Evolutionary conservation across 2,329 filamentous ascomycete genomes (phyloP).

Genomic region (Aspergillus puulaauensis): DNA sequence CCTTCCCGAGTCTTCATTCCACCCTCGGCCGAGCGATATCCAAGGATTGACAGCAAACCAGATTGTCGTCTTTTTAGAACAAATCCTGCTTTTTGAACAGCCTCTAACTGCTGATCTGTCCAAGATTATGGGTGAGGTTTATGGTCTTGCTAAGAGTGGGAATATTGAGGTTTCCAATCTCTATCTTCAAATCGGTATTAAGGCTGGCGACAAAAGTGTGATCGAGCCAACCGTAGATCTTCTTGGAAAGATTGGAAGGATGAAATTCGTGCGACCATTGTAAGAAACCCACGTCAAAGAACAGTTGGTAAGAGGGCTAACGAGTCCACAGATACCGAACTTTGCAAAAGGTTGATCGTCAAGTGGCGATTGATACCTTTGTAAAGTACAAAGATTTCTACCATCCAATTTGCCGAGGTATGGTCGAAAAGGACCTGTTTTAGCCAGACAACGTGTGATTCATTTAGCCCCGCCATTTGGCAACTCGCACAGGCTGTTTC

Average conservation of each 20-base stretch:
- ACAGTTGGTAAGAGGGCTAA: constrained; percentile 13
- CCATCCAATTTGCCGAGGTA: constrained; percentile 83
- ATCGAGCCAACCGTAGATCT: constrained; percentile 72
- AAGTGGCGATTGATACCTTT: constrained; percentile 78
- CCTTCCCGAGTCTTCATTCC: constrained; percentile 47
- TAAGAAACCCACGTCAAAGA: constrained; percentile 41
- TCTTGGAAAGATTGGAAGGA: constrained; percentile 79
- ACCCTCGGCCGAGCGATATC: constrained; percentile 68
- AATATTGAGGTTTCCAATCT: constrained; percentile 85
- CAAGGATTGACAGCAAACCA: constrained; percentile 79
- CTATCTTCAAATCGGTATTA: constrained; percentile 77
- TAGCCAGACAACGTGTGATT: constrained; percentile 34
- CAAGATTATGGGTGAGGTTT: constrained; percentile 70
- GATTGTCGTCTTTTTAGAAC: constrained; percentile 85
- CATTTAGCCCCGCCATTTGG: not conserved
- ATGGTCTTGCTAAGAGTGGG: constrained; percentile 70
- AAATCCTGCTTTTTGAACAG: constrained; percentile 65
- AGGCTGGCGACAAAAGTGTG: constrained; percentile 66
- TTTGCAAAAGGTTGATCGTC: constrained; percentile 70
- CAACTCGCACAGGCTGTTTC: not conserved
- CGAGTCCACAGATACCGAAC: constrained; percentile 52
- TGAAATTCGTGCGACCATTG: constrained; percentile 94
- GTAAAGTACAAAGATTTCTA: constrained; percentile 88
- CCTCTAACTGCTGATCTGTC: constrained; percentile 66
- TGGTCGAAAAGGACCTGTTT: constrained; percentile 82